Conservation (phyloP, 148 eudicot species). For the Selenicereus undatus region DNA sequence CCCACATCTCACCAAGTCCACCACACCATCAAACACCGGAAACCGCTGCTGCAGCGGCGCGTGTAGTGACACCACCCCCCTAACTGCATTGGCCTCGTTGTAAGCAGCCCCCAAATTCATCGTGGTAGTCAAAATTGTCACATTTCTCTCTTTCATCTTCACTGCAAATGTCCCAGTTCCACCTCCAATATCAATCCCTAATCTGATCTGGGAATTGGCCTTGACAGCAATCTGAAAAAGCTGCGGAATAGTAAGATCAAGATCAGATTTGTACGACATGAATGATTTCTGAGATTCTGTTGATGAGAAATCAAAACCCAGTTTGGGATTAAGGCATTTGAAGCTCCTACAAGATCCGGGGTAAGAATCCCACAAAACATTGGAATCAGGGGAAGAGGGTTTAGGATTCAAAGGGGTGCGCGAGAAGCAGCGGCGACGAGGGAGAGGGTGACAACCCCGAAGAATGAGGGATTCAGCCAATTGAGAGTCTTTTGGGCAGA, state of each 20-base stretch:
- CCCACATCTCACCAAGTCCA: conserved; percentile 78
- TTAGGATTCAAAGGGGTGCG: conserved; percentile 28
- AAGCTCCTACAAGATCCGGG: conserved; percentile 53
- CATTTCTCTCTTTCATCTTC: conserved; percentile 54
- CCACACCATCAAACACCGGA: conserved; percentile 70
- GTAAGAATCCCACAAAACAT: conserved; percentile 36
- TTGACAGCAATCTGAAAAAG: conserved; percentile 38
- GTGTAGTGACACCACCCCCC: conserved; percentile 75
- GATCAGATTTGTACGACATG: conserved; percentile 43
- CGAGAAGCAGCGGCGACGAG: conserved; percentile 71
- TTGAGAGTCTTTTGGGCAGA: conserved; percentile 45
- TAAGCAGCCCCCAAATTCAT: conserved; percentile 76
- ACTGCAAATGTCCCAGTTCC: conserved; percentile 75
- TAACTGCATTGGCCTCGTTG: conserved; percentile 57
- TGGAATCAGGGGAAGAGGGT: conserved; percentile 39
- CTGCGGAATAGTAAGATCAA: conserved; percentile 69
- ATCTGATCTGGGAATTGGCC: conserved; percentile 32
- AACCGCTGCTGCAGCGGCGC: conserved; percentile 82
- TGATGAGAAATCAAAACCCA: conserved; percentile 51
- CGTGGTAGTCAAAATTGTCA: conserved; percentile 64
- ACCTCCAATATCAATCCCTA: conserved; percentile 78
- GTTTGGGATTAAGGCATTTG: conserved; percentile 46
- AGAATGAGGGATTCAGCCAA: conserved; percentile 66
- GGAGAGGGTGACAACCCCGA: conserved; percentile 87
- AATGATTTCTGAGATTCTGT: conserved; percentile 32